Evolutionary conservation across 176 grass and related monocot genomes (phyloP).

Genomic region (Poa annua): DNA sequence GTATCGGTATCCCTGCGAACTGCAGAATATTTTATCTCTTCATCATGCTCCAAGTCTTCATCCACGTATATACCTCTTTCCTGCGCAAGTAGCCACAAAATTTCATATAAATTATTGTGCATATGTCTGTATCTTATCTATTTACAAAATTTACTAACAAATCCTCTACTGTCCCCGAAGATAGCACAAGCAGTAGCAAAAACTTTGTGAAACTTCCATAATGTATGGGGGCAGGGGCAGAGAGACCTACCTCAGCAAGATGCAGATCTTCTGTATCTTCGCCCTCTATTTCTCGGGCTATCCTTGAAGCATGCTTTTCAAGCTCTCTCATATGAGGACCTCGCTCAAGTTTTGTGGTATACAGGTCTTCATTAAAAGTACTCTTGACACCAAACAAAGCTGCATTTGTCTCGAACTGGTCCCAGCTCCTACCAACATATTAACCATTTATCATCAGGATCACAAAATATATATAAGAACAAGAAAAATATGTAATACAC

Average conservation of each 20-base stretch:
- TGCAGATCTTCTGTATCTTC: constrained; percentile 92
- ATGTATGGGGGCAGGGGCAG: neutral
- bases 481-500: neutral
- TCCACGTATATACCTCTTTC: constrained; percentile 81
- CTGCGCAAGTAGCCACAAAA: constrained; percentile 45
- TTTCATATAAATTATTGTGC: constrained; percentile 27
- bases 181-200: neutral
- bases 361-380: constrained; percentile 99
- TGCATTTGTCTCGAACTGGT: constrained; percentile 96
- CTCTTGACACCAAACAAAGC: constrained; percentile 92
- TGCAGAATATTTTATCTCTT: constrained; percentile 94
- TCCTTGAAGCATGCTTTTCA: constrained; percentile 80
- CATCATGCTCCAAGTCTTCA: constrained; percentile 83
- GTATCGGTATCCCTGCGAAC: constrained; percentile 73
- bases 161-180: neutral
- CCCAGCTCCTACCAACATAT: constrained; percentile 76
- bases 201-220: neutral
- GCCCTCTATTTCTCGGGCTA: constrained; percentile 96
- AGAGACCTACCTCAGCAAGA: constrained; percentile 85
- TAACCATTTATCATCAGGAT: constrained; percentile 14
- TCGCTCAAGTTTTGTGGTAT: constrained; percentile 97
- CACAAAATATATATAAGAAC: constrained; percentile 2
- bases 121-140: neutral
- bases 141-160: neutral
- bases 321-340: constrained; percentile 92